These are phyloP conservation scores for Pyrus betulifolia DNA, from an alignment of 306 rosid genomes.

Conservation along the genomic window DNA sequence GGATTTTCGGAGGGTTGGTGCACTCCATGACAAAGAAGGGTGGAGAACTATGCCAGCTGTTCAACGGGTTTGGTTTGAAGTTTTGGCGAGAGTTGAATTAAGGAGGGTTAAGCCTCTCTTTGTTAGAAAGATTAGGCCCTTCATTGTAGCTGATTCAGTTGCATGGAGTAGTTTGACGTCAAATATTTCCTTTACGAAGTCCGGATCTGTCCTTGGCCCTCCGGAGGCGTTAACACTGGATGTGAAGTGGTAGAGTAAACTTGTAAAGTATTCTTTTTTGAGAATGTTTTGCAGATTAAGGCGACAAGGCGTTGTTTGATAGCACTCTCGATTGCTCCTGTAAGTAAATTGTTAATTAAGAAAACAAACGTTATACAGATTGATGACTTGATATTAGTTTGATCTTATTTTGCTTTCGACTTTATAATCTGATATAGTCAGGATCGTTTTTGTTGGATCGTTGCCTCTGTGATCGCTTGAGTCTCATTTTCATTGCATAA, in stretches of 20 bases:
- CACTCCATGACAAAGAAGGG: slow-evolving; percentile 26
- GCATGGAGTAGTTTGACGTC: slow-evolving; percentile 73
- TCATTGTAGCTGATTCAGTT: slow-evolving; percentile 51
- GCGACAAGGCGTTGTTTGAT: not conserved
- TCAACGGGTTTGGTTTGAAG: slow-evolving; percentile 59
- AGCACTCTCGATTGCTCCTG: slow-evolving; percentile 24
- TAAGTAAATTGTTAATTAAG: slow-evolving; percentile 26
- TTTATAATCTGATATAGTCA: too few species aligned
- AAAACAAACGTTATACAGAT: not conserved
- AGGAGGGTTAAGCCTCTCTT: slow-evolving; percentile 43
- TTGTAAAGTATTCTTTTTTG: slow-evolving; percentile 11
- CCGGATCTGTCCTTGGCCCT: slow-evolving; percentile 62
- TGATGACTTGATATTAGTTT: not conserved
- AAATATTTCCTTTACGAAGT: slow-evolving; percentile 67
- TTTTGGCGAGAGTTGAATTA: slow-evolving; percentile 50
- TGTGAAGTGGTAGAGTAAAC: slow-evolving; percentile 68
- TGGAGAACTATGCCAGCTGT: slow-evolving; percentile 70
- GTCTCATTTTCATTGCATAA: too few species aligned
- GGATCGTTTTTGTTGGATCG: too few species aligned
- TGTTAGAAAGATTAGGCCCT: slow-evolving; percentile 49
- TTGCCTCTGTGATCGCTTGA: too few species aligned
- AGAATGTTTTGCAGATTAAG: not conserved
- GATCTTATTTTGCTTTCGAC: not conserved
- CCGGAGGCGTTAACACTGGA: slow-evolving; percentile 80
- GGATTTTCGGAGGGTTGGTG: slow-evolving; percentile 22